These are phyloP conservation scores for Debaryomyces castellii DNA, from an alignment of 805 yeast genomes.

Conservation along the genomic window DNA sequence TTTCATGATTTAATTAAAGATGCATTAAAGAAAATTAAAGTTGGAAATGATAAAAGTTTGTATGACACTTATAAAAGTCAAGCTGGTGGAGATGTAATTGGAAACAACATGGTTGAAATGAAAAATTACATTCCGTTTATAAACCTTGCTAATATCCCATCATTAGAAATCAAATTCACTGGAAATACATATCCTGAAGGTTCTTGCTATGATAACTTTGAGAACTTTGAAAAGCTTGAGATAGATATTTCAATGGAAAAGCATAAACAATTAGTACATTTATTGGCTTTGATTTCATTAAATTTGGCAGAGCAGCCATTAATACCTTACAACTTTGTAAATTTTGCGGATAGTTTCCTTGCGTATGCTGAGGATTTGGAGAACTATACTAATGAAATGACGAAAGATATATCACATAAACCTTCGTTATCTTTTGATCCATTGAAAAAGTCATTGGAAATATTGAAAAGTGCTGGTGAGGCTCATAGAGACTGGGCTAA, in stretches of 20 bases:
- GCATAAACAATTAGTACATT: slow-evolving; percentile 55
- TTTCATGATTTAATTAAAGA: slow-evolving; percentile 48
- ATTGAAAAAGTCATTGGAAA: slow-evolving; percentile 24
- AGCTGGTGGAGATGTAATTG: slow-evolving; percentile 20
- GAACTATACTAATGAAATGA: slow-evolving; percentile 30
- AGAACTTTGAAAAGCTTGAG: slow-evolving; percentile 43
- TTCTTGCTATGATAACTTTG: slow-evolving; percentile 67
- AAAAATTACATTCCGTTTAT: slow-evolving; percentile 74
- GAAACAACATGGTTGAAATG: slow-evolving; percentile 37
- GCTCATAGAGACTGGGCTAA: slow-evolving; percentile 52
- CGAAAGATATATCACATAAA: slow-evolving; percentile 6
- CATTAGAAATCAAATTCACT: slow-evolving; percentile 56
- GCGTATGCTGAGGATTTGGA: slow-evolving; percentile 48
- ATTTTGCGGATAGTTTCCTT: slow-evolving; percentile 45
- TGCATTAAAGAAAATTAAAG: slow-evolving; percentile 32
- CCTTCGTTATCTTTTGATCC: slow-evolving; percentile 22
- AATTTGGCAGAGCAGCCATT: slow-evolving; percentile 72
- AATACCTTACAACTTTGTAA: slow-evolving; percentile 62
- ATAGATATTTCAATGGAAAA: slow-evolving; percentile 58
- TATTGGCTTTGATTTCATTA: slow-evolving; percentile 54
- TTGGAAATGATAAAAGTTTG: slow-evolving; percentile 12
- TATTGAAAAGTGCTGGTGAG: slow-evolving; percentile 35
- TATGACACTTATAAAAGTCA: slow-evolving; percentile 27
- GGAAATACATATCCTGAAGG: slow-evolving; percentile 45
- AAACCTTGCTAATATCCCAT: slow-evolving; percentile 64